phyloP scores from a whole-genome alignment of 768 basidiomycete species.

The Arthromyces matolae region DNA sequence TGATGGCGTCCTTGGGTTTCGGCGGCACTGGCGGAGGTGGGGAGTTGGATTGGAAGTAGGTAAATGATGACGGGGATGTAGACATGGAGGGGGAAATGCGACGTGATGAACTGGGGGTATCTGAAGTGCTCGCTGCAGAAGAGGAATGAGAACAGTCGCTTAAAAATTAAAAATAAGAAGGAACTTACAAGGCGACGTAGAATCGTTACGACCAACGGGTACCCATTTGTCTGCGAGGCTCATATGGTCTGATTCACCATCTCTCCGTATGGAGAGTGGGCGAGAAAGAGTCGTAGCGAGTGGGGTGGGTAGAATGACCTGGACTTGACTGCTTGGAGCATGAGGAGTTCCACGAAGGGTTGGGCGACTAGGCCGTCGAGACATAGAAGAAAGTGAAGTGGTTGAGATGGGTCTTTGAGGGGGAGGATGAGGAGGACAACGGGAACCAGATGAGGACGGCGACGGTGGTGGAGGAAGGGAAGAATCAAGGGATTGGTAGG shows the following conservation, averaged over 20 bases:
- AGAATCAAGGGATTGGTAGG: constrained; percentile 13
- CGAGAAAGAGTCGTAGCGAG: constrained; percentile 40
- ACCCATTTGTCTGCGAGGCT: constrained; percentile 38
- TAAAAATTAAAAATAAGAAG: neutral
- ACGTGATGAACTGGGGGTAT: constrained; percentile 2
- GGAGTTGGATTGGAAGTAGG: constrained; percentile 4
- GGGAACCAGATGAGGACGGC: constrained; percentile 22
- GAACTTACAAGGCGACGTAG: neutral
- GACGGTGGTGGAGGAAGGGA: constrained; percentile 16
- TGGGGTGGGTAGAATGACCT: constrained; percentile 67
- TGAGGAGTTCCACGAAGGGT: constrained; percentile 60
- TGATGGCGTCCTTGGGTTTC: neutral
- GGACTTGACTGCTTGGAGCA: constrained; percentile 52
- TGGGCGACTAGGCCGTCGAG: constrained; percentile 28
- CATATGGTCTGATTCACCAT: constrained; percentile 15
- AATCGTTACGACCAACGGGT: constrained; percentile 17
- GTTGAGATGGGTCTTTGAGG: constrained; percentile 23
- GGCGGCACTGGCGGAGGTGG: constrained; percentile 11
- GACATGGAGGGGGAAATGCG: constrained; percentile 4
- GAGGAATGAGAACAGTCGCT: neutral
- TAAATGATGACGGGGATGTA: constrained; percentile 8
- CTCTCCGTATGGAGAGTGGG: constrained; percentile 12
- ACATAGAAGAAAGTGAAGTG: constrained; percentile 23
- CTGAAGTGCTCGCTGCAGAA: constrained; percentile 1
- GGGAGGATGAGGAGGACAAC: constrained; percentile 14